Base-by-base conservation (phyloP, 75 land plant species). In the Picea sitchensis region DNA sequence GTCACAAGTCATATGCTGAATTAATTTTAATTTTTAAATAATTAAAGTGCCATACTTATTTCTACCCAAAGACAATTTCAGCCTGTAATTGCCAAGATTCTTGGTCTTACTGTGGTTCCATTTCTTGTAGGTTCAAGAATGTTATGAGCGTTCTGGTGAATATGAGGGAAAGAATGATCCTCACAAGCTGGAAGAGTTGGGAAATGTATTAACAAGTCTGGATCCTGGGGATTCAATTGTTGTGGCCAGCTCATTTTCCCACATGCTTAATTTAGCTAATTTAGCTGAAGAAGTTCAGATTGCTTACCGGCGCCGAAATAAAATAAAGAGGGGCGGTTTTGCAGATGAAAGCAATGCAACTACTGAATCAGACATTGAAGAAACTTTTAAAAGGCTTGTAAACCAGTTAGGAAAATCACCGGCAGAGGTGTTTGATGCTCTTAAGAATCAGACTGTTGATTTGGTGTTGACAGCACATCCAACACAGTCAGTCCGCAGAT, bases 271-370 rank as follows among this genome's bases (percentile, higher is more conserved):
- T 73, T 86, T 95, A 61, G 92, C 88, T 58, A 95, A 95, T 80
- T 76, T 95, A 81, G 98, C 98, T 2, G 98, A 95, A 78, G 98
- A 95, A 78, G 98, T 95, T 74, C 98, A 95, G 75, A 95, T 95
- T 85, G 96, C 98, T 20, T 77, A 90, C 62, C 80, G 98, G n/a
- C 76, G 96, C 15, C 77, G 92, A 54, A 87, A 78, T 61, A 90
- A 88, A 83, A 78, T 82, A 41, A 91, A 91, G 74, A 84, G 75
- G 65, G 96, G 96, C n/a, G 91, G 89, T 64, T 83, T 95, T 81
- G 84, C 82, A 31, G 98, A 95, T 82, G 98, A 95, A 78, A 84
- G 64, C 78, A 83, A 85, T 6, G 98, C 98, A 17, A 81, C 91
- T 6, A 95, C 98, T 58, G 98, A 95, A 67, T 95, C 98, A 31